Percentiles rank a stretch among this genome's conserved stretches.
Conservation (phyloP, 768 basidiomycete genomes). For the Tremella yokohamensis region DNA sequence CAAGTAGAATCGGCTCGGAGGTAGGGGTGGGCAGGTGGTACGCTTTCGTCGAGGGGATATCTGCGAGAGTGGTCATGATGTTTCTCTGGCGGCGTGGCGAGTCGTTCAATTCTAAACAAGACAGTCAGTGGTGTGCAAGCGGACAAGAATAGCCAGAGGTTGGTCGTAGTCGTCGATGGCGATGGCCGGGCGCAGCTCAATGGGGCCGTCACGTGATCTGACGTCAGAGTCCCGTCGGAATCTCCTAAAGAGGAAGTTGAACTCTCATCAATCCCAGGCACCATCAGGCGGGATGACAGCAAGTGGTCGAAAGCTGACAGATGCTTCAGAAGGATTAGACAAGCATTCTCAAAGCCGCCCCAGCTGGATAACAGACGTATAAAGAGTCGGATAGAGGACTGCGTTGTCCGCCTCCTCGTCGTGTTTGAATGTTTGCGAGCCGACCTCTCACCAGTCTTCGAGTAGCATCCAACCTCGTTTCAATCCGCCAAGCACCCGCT, state of each 20-base stretch:
- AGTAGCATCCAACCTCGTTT: neutral
- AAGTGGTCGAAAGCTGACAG: too few species aligned
- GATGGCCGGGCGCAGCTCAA: neutral
- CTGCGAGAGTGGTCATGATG: conserved; percentile 41
- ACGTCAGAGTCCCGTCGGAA: neutral
- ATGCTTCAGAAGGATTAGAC: too few species aligned
- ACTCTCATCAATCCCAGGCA: too few species aligned
- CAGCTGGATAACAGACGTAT: neutral
- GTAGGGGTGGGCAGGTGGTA: conserved; percentile 38
- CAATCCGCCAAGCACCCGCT: neutral
- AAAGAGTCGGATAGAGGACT: neutral
- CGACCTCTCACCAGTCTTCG: neutral
- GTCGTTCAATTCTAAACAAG: too few species aligned
- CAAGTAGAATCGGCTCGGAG: conserved; percentile 32
- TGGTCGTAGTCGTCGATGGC: too few species aligned
- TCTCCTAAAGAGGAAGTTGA: too few species aligned
- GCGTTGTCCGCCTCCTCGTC: neutral
- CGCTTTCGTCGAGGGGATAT: conserved; percentile 34
- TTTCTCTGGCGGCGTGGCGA: too few species aligned
- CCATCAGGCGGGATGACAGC: too few species aligned
- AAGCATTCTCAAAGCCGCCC: too few species aligned
- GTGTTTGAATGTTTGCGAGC: neutral
- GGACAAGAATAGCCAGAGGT: neutral
- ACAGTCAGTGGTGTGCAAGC: too few species aligned
- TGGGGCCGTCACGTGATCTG: conserved; percentile 1